These are phyloP conservation scores for Solanum rostratum DNA, from an alignment of 257 asterid species.

Conservation along the genomic window DNA sequence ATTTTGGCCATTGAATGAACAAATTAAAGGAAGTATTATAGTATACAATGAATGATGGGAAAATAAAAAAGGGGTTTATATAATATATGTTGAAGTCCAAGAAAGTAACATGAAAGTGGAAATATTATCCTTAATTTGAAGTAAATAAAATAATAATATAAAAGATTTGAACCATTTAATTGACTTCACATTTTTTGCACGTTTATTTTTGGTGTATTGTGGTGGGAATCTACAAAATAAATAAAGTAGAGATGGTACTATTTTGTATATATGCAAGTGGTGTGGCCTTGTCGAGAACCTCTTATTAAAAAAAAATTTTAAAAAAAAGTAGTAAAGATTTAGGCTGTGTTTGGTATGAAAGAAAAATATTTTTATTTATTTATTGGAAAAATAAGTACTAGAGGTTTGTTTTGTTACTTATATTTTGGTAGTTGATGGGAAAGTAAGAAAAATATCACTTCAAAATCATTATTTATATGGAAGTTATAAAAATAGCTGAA, in stretches of 20 bases:
- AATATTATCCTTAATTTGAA: not conserved
- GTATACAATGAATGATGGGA: not conserved
- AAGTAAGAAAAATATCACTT: not conserved
- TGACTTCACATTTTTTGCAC: not conserved
- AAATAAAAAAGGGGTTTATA: not conserved
- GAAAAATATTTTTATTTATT: not conserved
- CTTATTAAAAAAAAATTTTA: not conserved
- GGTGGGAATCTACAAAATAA: not conserved
- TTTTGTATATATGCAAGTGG: not conserved
- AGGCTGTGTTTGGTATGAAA: not conserved
- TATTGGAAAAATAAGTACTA: not conserved
- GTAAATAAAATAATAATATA: not conserved
- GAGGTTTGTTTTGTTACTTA: not conserved
- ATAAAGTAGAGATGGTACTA: not conserved
- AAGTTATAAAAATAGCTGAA: not conserved
- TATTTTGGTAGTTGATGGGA: not conserved
- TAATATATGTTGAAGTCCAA: not conserved
- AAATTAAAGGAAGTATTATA: not conserved
- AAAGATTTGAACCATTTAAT: not conserved
- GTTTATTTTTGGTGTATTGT: not conserved
- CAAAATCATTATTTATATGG: not conserved
- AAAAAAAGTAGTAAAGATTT: too few relatives aligned
- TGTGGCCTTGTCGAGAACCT: not conserved
- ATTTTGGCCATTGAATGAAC: conserved; percentile 40
- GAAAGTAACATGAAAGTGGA: not conserved